These are phyloP conservation scores for Ophiostoma triangulosporum DNA, from an alignment of 2,329 filamentous ascomycete species.

Conservation along the genomic window DNA sequence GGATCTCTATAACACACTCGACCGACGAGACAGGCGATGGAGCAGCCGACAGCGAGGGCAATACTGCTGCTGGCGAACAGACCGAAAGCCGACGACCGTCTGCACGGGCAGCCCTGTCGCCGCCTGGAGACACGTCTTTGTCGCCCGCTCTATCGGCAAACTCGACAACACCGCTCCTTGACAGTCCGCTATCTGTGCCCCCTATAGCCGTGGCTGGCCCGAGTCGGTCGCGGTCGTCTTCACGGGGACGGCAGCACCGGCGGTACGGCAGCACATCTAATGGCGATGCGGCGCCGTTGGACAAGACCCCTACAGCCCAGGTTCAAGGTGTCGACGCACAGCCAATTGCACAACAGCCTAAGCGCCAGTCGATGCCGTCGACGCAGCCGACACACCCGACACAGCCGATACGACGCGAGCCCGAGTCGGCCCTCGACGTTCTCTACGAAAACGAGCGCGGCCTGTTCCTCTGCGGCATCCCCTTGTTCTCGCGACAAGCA, in stretches of 20 bases:
- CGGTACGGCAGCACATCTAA: slow-evolving; percentile 5
- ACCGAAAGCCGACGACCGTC: not conserved
- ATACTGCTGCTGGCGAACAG: not conserved
- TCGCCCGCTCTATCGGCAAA: not conserved
- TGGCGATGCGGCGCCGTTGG: not conserved
- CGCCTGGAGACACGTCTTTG: not conserved
- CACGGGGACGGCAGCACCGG: not conserved
- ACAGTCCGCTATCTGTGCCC: not conserved
- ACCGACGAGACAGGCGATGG: not conserved
- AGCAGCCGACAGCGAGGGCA: not conserved
- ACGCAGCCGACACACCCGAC: not conserved
- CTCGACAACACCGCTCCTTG: slow-evolving; percentile 3
- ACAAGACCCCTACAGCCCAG: not conserved
- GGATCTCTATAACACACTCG: not conserved
- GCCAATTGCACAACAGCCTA: no score
- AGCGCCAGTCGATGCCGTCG: no score
- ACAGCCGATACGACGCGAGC: not conserved
- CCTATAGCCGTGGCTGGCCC: not conserved
- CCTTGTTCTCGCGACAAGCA: slow-evolving; percentile 78
- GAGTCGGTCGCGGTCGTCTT: not conserved
- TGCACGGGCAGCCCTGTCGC: not conserved
- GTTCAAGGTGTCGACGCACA: slow-evolving; percentile 2
- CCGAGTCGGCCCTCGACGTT: slow-evolving; percentile 58
- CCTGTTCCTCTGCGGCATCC: slow-evolving; percentile 74
- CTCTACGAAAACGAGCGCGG: slow-evolving; percentile 94